A percentile compares a stretch with the other conserved stretches of the same genome.
Conservation (phyloP, 2,329 filamentous ascomycete genomes). For the Zasmidium cellare region DNA sequence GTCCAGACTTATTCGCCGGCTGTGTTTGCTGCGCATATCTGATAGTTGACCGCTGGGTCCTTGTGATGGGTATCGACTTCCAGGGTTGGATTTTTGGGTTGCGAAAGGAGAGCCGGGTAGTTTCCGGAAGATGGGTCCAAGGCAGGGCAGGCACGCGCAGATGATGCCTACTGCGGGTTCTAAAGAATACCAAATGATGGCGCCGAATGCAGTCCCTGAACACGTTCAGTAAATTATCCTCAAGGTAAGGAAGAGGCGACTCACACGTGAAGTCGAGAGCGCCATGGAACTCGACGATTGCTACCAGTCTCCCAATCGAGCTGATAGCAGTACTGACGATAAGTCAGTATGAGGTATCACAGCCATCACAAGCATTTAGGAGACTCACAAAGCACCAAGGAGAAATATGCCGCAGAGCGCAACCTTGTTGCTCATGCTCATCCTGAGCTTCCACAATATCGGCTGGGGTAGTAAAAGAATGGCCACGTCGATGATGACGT, state of each 20-base stretch:
- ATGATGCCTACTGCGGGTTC: slow-evolving; percentile 17
- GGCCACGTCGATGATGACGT: slow-evolving; percentile 16
- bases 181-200: slow-evolving; percentile 17
- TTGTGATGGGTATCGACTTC: not conserved
- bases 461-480: slow-evolving; percentile 17
- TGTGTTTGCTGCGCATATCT: not conserved
- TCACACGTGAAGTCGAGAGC: slow-evolving; percentile 13
- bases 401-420: slow-evolving; percentile 12
- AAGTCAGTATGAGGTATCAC: not conserved
- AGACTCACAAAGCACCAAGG: slow-evolving; percentile 15
- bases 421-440: slow-evolving; percentile 12
- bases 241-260: not conserved
- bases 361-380: not conserved
- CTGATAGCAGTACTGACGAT: slow-evolving; percentile 10
- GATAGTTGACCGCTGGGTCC: not conserved
- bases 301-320: slow-evolving; percentile 12
- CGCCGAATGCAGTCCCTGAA: slow-evolving; percentile 2
- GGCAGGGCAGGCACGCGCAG: slow-evolving; percentile 17
- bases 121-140: slow-evolving; percentile 12
- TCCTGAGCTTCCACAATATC: slow-evolving; percentile 12
- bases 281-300: slow-evolving; percentile 6
- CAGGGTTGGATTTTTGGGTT: not conserved
- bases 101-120: slow-evolving; percentile 8
- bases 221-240: not conserved
- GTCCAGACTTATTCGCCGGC: not conserved